Evolutionary conservation across 1,284 basidiomycete genomes (phyloP).

Genomic region (Lentinula novae-zelandiae): DNA sequence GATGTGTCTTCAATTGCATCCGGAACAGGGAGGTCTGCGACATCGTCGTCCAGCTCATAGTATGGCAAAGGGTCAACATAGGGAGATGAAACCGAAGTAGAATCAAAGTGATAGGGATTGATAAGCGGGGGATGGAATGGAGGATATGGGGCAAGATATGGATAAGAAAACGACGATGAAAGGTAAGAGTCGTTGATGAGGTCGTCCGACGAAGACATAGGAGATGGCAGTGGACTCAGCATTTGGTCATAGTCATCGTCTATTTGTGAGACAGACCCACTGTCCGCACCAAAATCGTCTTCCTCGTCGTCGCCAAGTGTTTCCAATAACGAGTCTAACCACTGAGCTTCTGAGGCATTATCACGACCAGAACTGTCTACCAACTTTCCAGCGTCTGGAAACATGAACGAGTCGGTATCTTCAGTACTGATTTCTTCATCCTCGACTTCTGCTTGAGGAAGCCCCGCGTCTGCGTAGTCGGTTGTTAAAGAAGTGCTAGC

Average conservation of each 20-base stretch:
- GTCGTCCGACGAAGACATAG: conserved; percentile 71
- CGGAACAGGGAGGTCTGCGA: conserved; percentile 64
- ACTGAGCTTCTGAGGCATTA: conserved; percentile 61
- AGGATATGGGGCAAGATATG: conserved; percentile 61
- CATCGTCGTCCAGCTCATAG: conserved; percentile 58
- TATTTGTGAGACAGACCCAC: conserved; percentile 26
- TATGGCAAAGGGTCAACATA: conserved; percentile 49
- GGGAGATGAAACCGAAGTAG: conserved; percentile 36
- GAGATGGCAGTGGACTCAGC: conserved; percentile 57
- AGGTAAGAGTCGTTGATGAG: conserved; percentile 53
- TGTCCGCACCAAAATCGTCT: conserved; percentile 27
- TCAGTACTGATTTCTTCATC: conserved; percentile 36
- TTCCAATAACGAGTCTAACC: conserved; percentile 76
- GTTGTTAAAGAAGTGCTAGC: conserved; percentile 26
- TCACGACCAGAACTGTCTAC: conserved; percentile 34
- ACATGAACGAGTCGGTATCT: conserved; percentile 66
- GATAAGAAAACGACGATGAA: conserved; percentile 35
- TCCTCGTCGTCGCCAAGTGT: conserved; percentile 63
- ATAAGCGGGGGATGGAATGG: conserved; percentile 53
- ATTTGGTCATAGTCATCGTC: conserved; percentile 56
- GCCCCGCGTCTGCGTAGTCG: neutral
- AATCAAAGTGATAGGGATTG: conserved; percentile 42
- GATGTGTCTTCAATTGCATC: conserved; percentile 80
- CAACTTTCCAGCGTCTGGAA: conserved; percentile 66
- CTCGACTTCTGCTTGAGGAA: conserved; percentile 20